phyloP scores from a whole-genome alignment of 176 grass and related monocot species.

The Eleusine indica region DNA sequence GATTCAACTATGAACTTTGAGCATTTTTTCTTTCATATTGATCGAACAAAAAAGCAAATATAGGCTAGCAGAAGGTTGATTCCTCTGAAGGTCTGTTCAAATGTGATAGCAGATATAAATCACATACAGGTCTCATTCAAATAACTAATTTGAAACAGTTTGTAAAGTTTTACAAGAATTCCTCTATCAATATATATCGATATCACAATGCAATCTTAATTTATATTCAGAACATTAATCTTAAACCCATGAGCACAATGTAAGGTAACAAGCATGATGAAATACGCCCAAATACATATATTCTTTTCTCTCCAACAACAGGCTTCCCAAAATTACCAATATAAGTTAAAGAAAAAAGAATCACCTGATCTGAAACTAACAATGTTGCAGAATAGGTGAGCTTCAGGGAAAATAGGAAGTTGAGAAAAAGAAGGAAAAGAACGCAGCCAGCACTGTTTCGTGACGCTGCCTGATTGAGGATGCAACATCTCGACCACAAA shows the following conservation, averaged over 20 bases:
- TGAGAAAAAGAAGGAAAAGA: neutral
- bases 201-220: conserved; percentile 31
- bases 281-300: conserved; percentile 23
- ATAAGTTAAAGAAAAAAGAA: conserved; percentile 26
- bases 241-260: conserved; percentile 22
- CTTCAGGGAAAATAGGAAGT: conserved; percentile 28
- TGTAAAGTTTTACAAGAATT: neutral
- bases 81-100: too few species aligned
- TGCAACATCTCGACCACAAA: conserved; percentile 6
- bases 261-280: neutral
- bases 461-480: conserved; percentile 20
- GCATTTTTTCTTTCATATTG: too few species aligned
- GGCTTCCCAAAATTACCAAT: conserved; percentile 16
- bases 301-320: conserved; percentile 39
- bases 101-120: too few species aligned
- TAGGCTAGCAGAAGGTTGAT: too few species aligned
- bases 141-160: too few species aligned
- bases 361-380: conserved; percentile 7
- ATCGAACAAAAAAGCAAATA: too few species aligned
- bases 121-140: too few species aligned
- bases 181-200: neutral
- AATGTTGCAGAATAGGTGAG: neutral
- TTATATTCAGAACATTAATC: conserved; percentile 43
- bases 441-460: conserved; percentile 18
- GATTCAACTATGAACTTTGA: too few species aligned